Evolutionary conservation across 2,329 filamentous ascomycete species (phyloP), one percentile per base, ranked within the genome.

Genomic region (Neobulgaria alba): DNA sequence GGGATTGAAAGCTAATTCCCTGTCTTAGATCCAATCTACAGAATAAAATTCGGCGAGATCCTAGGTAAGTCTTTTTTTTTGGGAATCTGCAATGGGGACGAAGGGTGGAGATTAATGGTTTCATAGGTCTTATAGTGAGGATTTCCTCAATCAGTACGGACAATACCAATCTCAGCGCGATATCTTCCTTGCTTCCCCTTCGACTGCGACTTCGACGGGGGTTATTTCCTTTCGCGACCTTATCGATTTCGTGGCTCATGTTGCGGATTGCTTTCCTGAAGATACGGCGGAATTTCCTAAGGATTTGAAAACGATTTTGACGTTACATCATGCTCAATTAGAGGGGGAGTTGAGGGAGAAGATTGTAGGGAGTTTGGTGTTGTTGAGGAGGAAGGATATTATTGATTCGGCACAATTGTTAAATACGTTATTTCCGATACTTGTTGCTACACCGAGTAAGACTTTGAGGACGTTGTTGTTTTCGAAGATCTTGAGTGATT

Each of bases 121-220:
- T 33, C 36, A 30, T 20, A 85, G 80, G 57, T 93, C 88, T 3
- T 96, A 96, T 64, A 76, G 82, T 47, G 85, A 93, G 52, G 90
- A 95, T 58, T 95, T 95, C 57, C 66, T 80, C 50, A 81, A 82
- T 57, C 86, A 95, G 63, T 93, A 86, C 72, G 78, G 82, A 59
- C 89, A 95, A 62, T 96, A 95, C 73, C 81, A 89, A 61, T 82
- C 85, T 17, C 85, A 94, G 60, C 79, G 85, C 46, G 87, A 95
- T 58, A 87, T 96, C 53, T 95, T 96, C 65, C 73, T 95, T 56
- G 77, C 83, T 31, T 84, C 86, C 35, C 92, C 92, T 4, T 72
- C 80, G 10, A 82, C 82, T 8, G 82, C 84, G 38, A 85, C 85
- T 41, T 77, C 82, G 54, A 82, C 82, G 33, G 85, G 86, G 34